Evolutionary conservation across 176 grass and related monocot genomes (phyloP), one percentile per base, ranked within the genome.

Genomic region (Bothriochloa decipiens): DNA sequence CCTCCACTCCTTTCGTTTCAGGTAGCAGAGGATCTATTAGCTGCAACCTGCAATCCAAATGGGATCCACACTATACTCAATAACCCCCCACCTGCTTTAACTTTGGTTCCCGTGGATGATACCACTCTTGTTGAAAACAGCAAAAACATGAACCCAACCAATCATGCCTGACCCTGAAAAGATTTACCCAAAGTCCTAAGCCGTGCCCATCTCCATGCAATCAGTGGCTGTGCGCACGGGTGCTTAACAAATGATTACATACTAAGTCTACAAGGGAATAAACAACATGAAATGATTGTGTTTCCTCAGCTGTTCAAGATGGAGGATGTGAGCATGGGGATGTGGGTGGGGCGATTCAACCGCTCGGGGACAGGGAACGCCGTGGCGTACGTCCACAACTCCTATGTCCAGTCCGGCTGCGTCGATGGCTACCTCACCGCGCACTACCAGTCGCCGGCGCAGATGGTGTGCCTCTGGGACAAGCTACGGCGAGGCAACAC

Each of bases 321-420:
- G 89, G 89, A 94, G 84, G 92, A 91, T 64, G 92, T 91, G 84
- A 94, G 92, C 89, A 88, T 94, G 83, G 92, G 92, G 65, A 91
- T 91, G 86, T 94, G 92, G 92, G 89, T 91, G 32, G 84, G 88
- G 69, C 84, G 72, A 70, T 87, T 94, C 82, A 45, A 89, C 61
- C 28, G 8, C 46, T 72, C 86, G 0, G 55, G 8, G 7, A 37
- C 83, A 2, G 75, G 18, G 16, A 70, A 20, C 33, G 41, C 70
- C 37, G 89, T 91, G 23, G 78, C 60, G 46, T 94, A 91, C 63
- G 29, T 80, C 41, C 89, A 91, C 77, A 87, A 43, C 82, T 1
- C 53, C 73, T 71, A 76, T 64, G 87, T 91, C 78, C 89, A 91
- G 74, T 82, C 84, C 33, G 87, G 92, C 12, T 94, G 89, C 84